Conservation (phyloP, 1,284 basidiomycete genomes). For the Calocybe gambosa region DNA sequence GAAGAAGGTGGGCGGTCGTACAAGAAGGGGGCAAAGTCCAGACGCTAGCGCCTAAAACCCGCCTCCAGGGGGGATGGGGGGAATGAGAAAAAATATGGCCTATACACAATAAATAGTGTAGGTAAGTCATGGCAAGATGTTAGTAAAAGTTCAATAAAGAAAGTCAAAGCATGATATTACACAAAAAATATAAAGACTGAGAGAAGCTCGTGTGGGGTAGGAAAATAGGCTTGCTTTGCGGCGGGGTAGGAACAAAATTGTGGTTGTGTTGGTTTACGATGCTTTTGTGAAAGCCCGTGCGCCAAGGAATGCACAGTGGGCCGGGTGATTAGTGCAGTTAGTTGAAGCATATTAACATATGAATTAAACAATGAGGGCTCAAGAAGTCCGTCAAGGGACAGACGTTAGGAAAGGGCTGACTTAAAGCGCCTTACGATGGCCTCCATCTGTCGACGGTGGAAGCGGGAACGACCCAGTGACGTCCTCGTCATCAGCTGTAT, state of each 20-base stretch:
- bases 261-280: not conserved
- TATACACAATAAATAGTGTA: not conserved
- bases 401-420: not conserved
- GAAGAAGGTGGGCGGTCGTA: not conserved
- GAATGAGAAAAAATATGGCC: not conserved
- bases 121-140: not conserved
- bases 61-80: not conserved
- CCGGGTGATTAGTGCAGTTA: not conserved
- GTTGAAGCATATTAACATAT: conserved; percentile 7
- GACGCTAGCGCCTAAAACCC: not conserved
- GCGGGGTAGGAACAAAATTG: not conserved
- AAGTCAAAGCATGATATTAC: not conserved
- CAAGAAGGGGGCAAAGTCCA: not conserved
- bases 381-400: not conserved
- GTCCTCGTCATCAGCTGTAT: conserved; percentile 31
- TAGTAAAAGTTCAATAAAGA: not conserved
- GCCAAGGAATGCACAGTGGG: not conserved
- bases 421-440: conserved; percentile 5
- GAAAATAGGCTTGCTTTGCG: not conserved
- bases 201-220: too few relatives aligned
- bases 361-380: not conserved
- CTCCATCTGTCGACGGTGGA: conserved; percentile 20
- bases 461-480: conserved; percentile 30
- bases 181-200: not conserved
- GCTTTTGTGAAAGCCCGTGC: too few relatives aligned